Conservation (phyloP, 331 rosid genomes). For the Phaseolus coccineus region DNA sequence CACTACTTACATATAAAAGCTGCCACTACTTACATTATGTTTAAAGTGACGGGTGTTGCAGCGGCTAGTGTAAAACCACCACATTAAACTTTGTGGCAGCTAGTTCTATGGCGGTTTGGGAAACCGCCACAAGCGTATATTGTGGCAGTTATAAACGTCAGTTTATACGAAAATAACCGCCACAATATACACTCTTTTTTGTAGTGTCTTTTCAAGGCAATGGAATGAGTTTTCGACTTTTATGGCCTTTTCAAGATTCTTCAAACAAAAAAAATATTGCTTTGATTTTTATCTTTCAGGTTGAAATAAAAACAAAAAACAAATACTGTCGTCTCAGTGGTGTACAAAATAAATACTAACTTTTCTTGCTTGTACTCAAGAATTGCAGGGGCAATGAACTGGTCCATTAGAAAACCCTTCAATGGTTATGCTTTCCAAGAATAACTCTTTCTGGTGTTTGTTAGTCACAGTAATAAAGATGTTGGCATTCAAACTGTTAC, state of each 20-base stretch:
- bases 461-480: slow-evolving; percentile 63
- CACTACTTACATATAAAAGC: too few species aligned
- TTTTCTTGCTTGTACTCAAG: slow-evolving; percentile 90
- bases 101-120: too few species aligned
- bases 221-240: slow-evolving; percentile 9
- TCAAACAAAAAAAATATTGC: not conserved
- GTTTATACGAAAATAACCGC: too few species aligned
- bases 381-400: slow-evolving; percentile 83
- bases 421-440: slow-evolving; percentile 76
- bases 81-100: too few species aligned
- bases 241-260: slow-evolving; percentile 19
- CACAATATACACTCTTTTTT: too few species aligned
- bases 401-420: slow-evolving; percentile 85
- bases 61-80: too few species aligned
- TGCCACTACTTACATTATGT: too few species aligned
- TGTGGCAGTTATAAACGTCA: too few species aligned
- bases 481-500: too few species aligned
- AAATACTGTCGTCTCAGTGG: slow-evolving; percentile 14
- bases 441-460: slow-evolving; percentile 86
- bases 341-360: not conserved
- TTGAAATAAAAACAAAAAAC: not conserved
- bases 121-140: too few species aligned
- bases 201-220: too few species aligned
- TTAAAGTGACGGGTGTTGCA: too few species aligned
- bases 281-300: slow-evolving; percentile 20